These are phyloP conservation scores for Talaromyces sp. DNA, from an alignment of 2,329 filamentous ascomycete genomes.

Conservation along the genomic window DNA sequence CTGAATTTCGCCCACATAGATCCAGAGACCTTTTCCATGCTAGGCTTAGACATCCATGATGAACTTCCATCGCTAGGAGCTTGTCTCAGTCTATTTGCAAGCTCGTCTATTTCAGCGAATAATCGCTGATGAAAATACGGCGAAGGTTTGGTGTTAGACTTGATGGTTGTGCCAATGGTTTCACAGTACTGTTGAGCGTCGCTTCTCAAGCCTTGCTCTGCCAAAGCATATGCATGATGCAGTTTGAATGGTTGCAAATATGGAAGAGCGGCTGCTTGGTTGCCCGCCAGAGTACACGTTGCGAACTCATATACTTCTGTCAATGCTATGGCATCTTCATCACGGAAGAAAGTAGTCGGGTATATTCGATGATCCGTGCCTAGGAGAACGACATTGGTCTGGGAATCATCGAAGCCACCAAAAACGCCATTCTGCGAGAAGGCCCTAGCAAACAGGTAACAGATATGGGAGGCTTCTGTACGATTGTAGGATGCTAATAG, in stretches of 20 bases:
- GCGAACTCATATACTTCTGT: slow-evolving; percentile 96
- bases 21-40: slow-evolving; percentile 90
- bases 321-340: slow-evolving; percentile 83
- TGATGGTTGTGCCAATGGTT: slow-evolving; percentile 69
- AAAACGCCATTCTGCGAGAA: slow-evolving; percentile 56
- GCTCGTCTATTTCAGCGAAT: slow-evolving; percentile 73
- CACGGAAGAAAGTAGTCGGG: slow-evolving; percentile 67
- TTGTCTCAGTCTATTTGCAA: slow-evolving; percentile 76
- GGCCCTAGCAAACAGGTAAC: slow-evolving; percentile 78
- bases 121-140: slow-evolving; percentile 78
- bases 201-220: slow-evolving; percentile 74
- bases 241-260: slow-evolving; percentile 90
- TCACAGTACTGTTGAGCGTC: slow-evolving; percentile 93
- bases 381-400: slow-evolving; percentile 73
- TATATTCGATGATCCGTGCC: slow-evolving; percentile 75
- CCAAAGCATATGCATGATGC: slow-evolving; percentile 76
- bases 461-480: slow-evolving; percentile 87
- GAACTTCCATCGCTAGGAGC: slow-evolving; percentile 75
- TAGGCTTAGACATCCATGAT: slow-evolving; percentile 92
- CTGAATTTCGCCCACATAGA: slow-evolving; percentile 91
- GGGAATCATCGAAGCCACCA: slow-evolving; percentile 76
- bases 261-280: slow-evolving; percentile 59
- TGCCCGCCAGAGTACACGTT: slow-evolving; percentile 62
- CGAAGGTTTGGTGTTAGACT: slow-evolving; percentile 75
- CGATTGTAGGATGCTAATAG: slow-evolving; percentile 81